These are phyloP conservation scores for Papiliotrema terrestris DNA, from an alignment of 1,284 basidiomycete species.

Conservation along the genomic window DNA sequence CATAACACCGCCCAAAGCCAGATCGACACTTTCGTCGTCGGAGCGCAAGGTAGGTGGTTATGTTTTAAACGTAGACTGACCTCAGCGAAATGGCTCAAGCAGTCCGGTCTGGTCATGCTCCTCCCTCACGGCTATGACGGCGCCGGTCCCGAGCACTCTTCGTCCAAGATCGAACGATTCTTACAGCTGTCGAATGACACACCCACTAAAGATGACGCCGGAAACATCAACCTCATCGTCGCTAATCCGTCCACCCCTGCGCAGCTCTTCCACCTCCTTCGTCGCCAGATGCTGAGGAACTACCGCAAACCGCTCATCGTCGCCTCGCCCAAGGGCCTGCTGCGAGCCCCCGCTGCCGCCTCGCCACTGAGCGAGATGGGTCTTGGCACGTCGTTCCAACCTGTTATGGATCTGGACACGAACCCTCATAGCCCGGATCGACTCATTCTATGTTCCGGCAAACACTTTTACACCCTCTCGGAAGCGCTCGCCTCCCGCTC, in stretches of 20 bases:
- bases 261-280: slow-evolving; percentile 82
- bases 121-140: slow-evolving; percentile 84
- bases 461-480: slow-evolving; percentile 79
- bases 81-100: slow-evolving; percentile 86
- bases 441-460: slow-evolving; percentile 60
- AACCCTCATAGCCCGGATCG: slow-evolving; percentile 32
- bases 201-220: slow-evolving; percentile 42
- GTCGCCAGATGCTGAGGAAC: slow-evolving; percentile 76
- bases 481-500: slow-evolving; percentile 60
- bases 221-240: slow-evolving; percentile 71
- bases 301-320: slow-evolving; percentile 80
- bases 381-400: slow-evolving; percentile 63
- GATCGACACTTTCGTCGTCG: slow-evolving; percentile 81
- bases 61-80: slow-evolving; percentile 1
- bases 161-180: slow-evolving; percentile 78
- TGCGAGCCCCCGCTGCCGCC: slow-evolving; percentile 70
- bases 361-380: slow-evolving; percentile 65
- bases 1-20: slow-evolving; percentile 84
- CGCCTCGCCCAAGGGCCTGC: slow-evolving; percentile 74
- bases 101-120: slow-evolving; percentile 81
- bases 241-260: slow-evolving; percentile 81
- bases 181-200: slow-evolving; percentile 71
- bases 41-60: slow-evolving; percentile 66
- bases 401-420: slow-evolving; percentile 62
- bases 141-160: slow-evolving; percentile 86